These are phyloP conservation scores for Leucaena leucocephala DNA, from an alignment of 306 rosid genomes.

Conservation along the genomic window DNA sequence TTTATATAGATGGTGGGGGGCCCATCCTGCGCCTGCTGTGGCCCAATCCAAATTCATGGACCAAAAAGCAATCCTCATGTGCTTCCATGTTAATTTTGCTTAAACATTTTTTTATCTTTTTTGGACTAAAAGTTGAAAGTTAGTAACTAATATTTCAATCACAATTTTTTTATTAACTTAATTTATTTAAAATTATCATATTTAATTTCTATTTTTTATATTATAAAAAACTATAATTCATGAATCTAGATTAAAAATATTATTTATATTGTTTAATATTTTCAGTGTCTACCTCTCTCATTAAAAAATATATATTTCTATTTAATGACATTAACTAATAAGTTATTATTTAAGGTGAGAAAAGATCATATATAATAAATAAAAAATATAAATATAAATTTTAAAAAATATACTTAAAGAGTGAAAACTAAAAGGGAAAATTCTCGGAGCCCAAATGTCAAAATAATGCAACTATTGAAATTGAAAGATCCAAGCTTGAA, in stretches of 20 bases:
- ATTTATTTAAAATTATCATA: neutral
- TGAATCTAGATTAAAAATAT: too few species aligned
- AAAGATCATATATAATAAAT: too few species aligned
- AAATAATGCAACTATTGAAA: neutral
- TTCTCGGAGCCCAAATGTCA: neutral
- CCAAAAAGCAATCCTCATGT: conserved; percentile 19
- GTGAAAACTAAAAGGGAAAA: too few species aligned
- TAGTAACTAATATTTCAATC: neutral
- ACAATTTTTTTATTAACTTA: neutral
- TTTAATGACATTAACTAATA: too few species aligned
- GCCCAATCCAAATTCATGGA: conserved; percentile 44
- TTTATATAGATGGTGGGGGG: conserved; percentile 40
- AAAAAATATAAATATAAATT: too few species aligned
- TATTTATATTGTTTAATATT: too few species aligned
- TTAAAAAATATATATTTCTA: too few species aligned
- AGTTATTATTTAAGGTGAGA: too few species aligned
- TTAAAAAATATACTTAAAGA: too few species aligned
- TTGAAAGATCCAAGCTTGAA: neutral
- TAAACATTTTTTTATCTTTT: neutral
- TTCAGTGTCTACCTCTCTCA: too few species aligned
- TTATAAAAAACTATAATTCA: neutral
- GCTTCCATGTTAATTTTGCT: neutral
- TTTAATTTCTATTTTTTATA: neutral
- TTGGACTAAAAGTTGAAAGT: neutral
- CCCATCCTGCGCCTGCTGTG: conserved; percentile 42